A percentile compares a stretch with the other conserved stretches of the same genome.
These are phyloP conservation scores for Ogataea paradorogensis DNA, from an alignment of 805 yeast species.

Conservation along the genomic window DNA sequence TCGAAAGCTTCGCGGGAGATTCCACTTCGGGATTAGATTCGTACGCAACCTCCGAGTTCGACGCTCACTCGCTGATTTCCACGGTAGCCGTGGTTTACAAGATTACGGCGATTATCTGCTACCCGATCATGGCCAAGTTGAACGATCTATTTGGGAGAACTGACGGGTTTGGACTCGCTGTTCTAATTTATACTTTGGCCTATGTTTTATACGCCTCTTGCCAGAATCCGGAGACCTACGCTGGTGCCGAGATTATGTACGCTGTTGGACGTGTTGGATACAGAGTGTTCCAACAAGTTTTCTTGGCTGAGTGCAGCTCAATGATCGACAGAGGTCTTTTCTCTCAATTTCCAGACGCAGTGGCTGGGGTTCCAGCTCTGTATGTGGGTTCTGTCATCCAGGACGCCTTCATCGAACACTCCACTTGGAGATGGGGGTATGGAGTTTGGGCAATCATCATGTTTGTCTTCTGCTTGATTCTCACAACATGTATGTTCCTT, in stretches of 20 bases:
- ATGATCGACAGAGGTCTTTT: conserved; percentile 3
- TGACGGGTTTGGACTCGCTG: conserved; percentile 5
- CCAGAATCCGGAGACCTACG: conserved; percentile 3
- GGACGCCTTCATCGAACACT: conserved; percentile 5
- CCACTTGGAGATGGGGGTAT: conserved; percentile 8
- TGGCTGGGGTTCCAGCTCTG: conserved; percentile 2
- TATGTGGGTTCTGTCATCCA: conserved; percentile 5
- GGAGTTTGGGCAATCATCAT: conserved; percentile 7
- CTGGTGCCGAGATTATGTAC: conserved; percentile 5
- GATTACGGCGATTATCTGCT: conserved; percentile 3
- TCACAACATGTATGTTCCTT: conserved; percentile 1
- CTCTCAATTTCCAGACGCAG: conserved; percentile 4
- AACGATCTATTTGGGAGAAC: conserved; percentile 5
- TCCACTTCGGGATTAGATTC: conserved; percentile 5
- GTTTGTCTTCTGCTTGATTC: conserved; percentile 2
- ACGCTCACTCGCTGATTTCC: conserved; percentile 5
- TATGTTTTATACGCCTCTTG: conserved; percentile 6
- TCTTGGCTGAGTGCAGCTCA: conserved; percentile 2
- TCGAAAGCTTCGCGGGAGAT: conserved; percentile 5
- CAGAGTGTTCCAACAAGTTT: conserved; percentile 6
- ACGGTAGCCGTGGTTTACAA: conserved; percentile 4
- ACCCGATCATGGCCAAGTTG: conserved; percentile 6
- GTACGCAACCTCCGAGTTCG: conserved; percentile 5
- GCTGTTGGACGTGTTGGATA: conserved; percentile 6
- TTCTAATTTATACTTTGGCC: conserved; percentile 1